Percentiles rank a stretch among this genome's conserved stretches.
These are phyloP conservation scores for Diplodia mutila DNA, from an alignment of 2,329 filamentous ascomycete species.

Conservation along the genomic window DNA sequence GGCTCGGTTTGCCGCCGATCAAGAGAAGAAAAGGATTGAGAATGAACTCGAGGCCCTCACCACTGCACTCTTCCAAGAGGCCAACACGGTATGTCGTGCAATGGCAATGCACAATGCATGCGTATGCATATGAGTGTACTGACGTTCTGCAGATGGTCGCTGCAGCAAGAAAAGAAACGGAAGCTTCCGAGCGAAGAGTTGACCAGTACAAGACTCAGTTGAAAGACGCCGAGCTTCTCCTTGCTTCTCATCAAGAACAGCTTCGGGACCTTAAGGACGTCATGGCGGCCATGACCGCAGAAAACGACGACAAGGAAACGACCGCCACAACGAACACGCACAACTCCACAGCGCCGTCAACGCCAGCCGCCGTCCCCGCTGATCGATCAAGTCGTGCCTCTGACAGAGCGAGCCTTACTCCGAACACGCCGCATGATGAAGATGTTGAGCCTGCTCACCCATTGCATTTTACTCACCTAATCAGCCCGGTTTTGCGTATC, in stretches of 20 bases:
- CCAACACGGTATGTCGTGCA: conserved; percentile 69
- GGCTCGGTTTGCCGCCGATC: conserved; percentile 48
- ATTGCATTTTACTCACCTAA: conserved; percentile 77
- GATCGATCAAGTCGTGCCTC: conserved; percentile 64
- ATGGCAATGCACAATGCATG: not conserved
- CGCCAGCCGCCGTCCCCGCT: conserved; percentile 66
- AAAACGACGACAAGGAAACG: conserved; percentile 69
- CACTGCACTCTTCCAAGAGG: conserved; percentile 93
- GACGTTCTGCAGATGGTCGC: conserved; percentile 74
- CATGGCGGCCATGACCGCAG: conserved; percentile 81
- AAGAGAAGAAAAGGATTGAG: conserved; percentile 85
- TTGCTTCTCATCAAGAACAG: conserved; percentile 92
- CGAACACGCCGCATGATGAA: conserved; percentile 54
- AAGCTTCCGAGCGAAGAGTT: conserved; percentile 79
- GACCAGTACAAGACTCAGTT: conserved; percentile 86
- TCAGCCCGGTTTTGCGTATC: conserved; percentile 80
- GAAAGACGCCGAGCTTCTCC: conserved; percentile 80
- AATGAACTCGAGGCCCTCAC: conserved; percentile 89
- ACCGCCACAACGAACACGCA: conserved; percentile 63
- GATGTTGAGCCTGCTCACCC: conserved; percentile 65
- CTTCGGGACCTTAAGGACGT: conserved; percentile 87
- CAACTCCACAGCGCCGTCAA: conserved; percentile 70
- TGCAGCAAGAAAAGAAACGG: conserved; percentile 80
- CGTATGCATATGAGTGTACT: conserved; percentile 27
- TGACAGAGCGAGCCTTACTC: conserved; percentile 57